Conservation (phyloP, 208 protist genomes). For the Wallacemonas sp. region DNA sequence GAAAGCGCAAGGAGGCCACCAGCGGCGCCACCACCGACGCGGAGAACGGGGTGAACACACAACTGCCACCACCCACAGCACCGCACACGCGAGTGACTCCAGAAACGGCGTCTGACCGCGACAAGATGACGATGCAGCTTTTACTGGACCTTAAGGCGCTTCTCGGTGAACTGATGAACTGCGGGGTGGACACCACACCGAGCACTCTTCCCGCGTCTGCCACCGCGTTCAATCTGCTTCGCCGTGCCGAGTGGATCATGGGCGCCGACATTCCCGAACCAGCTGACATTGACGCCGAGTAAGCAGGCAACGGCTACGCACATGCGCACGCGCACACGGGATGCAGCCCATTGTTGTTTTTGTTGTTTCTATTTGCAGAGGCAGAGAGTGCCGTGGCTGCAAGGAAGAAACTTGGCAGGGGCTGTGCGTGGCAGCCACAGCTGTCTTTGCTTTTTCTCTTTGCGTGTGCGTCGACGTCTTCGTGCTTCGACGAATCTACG, state of each 20-base stretch:
- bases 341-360: no score
- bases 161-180: constrained; percentile 9
- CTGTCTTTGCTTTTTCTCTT: no score
- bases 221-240: constrained; percentile 36
- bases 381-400: no score
- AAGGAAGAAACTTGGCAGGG: no score
- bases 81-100: constrained; percentile 21
- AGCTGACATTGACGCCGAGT: constrained; percentile 47
- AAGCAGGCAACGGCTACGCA: background rate
- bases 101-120: constrained; percentile 74
- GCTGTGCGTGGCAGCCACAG: no score
- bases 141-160: constrained; percentile 72
- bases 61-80: background rate
- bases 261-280: constrained; percentile 69
- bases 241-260: constrained; percentile 77
- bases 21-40: background rate
- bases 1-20: constrained; percentile 55
- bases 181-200: constrained; percentile 1
- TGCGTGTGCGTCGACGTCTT: no score
- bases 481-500: no score
- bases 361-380: no score
- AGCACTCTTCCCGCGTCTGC: constrained; percentile 16
- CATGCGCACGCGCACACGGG: no score
- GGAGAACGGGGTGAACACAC: background rate
- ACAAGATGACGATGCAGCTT: constrained; percentile 88